Evolutionary conservation across 2,329 filamentous ascomycete genomes (phyloP), one percentile per base, ranked within the genome.

Genomic region (Bretziella fagacearum): DNA sequence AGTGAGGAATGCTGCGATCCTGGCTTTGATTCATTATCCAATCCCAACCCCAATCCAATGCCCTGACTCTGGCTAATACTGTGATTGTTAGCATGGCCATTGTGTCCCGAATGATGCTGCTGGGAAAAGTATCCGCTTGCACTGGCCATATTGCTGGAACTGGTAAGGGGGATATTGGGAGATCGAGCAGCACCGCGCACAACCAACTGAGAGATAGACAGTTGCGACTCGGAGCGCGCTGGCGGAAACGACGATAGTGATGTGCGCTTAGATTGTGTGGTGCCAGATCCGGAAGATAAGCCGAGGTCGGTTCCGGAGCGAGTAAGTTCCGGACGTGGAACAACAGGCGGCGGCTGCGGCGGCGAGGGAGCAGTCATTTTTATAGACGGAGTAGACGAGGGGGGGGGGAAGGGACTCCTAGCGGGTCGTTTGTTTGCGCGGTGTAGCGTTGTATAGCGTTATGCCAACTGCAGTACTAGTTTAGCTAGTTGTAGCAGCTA

Each of bases 221-320:
- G 71, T 56, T 73, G 66, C 47, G 73, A 77, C 44, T 68, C 64
- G 40, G 72, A 71, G 49, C 72, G 67, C 44, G 74, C 73, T 8
- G 71, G 69, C 51, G 75, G 72, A 56, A 79, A 75, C 35, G 77
- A 80, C 22, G 76, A 73, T 41, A 81, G 63, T n/a, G 78, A 81
- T 35, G 71, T 68, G 56, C 69, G 63, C 55, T 54, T 59, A 13
- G 40, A 30, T n/a, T 43, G 23, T 18, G 27, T 18, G 20, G 25
- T 8, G 13, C 40, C 17, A n/a, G 40, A 6, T 37, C 32, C 33
- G 22, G 22, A 8, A 10, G n/a, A 17, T 15, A 30, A 23, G 13
- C 18, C 30, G 15, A 43, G n/a, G 27, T 50, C 48, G 33, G 48
- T 50, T 26, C 32, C 48, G 25, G 48, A 36, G 26, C 44, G 39